Evolutionary conservation across 139 green algal species (phyloP), one percentile per base, ranked within the genome.

Genomic region (Haematococcus lacustris): DNA sequence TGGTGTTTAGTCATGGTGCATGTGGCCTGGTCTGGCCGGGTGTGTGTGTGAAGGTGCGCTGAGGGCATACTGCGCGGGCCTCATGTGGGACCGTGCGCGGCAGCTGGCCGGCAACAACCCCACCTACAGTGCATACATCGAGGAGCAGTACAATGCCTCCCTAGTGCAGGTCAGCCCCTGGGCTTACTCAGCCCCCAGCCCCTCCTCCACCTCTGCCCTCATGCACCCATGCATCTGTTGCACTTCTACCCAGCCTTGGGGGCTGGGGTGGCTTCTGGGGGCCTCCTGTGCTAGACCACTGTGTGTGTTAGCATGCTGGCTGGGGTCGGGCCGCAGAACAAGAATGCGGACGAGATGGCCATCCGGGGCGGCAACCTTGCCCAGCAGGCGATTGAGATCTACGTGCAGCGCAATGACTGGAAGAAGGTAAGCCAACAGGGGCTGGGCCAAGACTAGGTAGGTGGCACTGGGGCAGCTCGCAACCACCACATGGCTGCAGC

Each of bases 331-430:
- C 43, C 60, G 0, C 66, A 72, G 35, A 85, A 80, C 63, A 66
- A 82, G 57, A 66, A 86, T n/a, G 83, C 78, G 3, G 85, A 86
- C 32, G 83, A 76, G 34, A 73, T 89, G 60, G 80, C 82, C 26
- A 63, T 17, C 5, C 62, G 71, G 3, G 86, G 84, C 1, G 79
- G 79, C 21, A 25, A 38, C 23, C 53, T 77, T 39, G 62, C 68
- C 9, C 69, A 51, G 34, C 80, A 88, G 75, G 84, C 76, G 5
- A 74, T 90, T 30, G 88, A 91, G 28, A 82, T 90, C 76, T 87
- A 78, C 68, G 78, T 85, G 23, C 66, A 76, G 39, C 78, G 80
- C 41, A 82, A 86, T 51, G 82, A 92, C 40, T 94, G 88, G 88
- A 74, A 81, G 51, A 85, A 83, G 68, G 77, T 81, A 51, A 72